Percentiles rank a stretch among this genome's conserved stretches.
phyloP scores from a whole-genome alignment of 352 stramenopile species.

The Peronospora farinosa region DNA sequence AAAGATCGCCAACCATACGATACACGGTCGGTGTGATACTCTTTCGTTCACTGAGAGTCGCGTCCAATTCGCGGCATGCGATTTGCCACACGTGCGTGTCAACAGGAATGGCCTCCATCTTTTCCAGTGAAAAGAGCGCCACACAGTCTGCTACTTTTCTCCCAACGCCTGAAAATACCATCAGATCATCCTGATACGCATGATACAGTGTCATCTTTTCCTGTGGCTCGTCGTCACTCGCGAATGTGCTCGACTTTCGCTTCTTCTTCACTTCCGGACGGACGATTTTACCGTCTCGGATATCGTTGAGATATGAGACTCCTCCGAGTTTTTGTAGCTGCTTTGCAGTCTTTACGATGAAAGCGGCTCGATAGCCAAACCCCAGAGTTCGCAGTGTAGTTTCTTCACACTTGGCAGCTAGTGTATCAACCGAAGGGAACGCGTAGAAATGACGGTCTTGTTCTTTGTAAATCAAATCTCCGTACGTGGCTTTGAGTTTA shows the following conservation, averaged over 20 bases:
- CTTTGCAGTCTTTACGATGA: conserved; percentile 77
- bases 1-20: conserved; percentile 88
- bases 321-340: conserved; percentile 63
- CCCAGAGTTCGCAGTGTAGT: conserved; percentile 75
- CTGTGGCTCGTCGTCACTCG: not conserved
- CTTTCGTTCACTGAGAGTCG: conserved; percentile 42
- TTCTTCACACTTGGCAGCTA: conserved; percentile 72
- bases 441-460: conserved; percentile 55
- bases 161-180: conserved; percentile 82
- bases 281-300: conserved; percentile 33
- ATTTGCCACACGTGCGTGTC: conserved; percentile 97
- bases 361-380: conserved; percentile 88
- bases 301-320: conserved; percentile 45
- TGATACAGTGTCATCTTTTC: conserved; percentile 10
- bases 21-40: conserved; percentile 85
- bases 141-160: conserved; percentile 97
- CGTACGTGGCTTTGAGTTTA: conserved; percentile 86
- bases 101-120: conserved; percentile 90
- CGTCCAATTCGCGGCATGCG: conserved; percentile 79
- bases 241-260: conserved; percentile 1
- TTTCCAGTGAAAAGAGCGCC: conserved; percentile 93
- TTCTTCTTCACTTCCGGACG: conserved; percentile 14
- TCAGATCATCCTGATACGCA: conserved; percentile 49
- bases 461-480: conserved; percentile 44
- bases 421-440: conserved; percentile 85